A percentile compares a stretch with the other conserved stretches of the same genome.
These are phyloP conservation scores for Penicillium malachiteum DNA, from an alignment of 495 filamentous ascomycete genomes.

Conservation along the genomic window DNA sequence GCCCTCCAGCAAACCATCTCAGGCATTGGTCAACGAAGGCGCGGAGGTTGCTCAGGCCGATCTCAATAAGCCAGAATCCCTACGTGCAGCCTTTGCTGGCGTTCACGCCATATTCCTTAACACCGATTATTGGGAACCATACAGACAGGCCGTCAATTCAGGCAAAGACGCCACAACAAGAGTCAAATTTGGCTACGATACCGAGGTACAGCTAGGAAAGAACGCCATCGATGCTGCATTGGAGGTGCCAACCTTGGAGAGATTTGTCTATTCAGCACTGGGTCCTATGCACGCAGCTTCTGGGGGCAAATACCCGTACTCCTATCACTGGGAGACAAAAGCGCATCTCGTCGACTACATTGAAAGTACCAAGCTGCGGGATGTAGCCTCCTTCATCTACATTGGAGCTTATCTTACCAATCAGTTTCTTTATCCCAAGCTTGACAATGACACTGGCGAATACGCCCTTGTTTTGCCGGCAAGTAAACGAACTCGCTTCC, in stretches of 20 bases:
- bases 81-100: constrained; percentile 45
- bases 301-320: constrained; percentile 36
- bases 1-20: constrained; percentile 38
- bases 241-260: constrained; percentile 41
- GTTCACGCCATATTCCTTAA: constrained; percentile 52
- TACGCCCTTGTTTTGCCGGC: constrained; percentile 30
- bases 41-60: constrained; percentile 50
- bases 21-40: constrained; percentile 38
- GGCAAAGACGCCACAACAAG: constrained; percentile 19
- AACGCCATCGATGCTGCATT: constrained; percentile 51
- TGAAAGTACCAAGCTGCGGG: constrained; percentile 21
- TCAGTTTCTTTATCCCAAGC: constrained; percentile 32
- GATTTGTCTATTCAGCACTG: constrained; percentile 45
- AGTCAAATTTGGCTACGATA: constrained; percentile 45
- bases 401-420: constrained; percentile 33
- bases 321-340: constrained; percentile 41
- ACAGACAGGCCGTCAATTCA: constrained; percentile 11
- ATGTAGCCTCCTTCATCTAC: constrained; percentile 33
- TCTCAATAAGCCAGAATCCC: constrained; percentile 39
- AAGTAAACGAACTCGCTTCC: constrained; percentile 24
- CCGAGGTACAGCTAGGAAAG: constrained; percentile 47
- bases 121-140: constrained; percentile 51
- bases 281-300: constrained; percentile 31
- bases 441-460: constrained; percentile 17
- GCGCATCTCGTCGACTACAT: constrained; percentile 39